Evolutionary conservation across 1,284 basidiomycete species (phyloP), one percentile per base, ranked within the genome.

Genomic region (Rhodofomes roseus): DNA sequence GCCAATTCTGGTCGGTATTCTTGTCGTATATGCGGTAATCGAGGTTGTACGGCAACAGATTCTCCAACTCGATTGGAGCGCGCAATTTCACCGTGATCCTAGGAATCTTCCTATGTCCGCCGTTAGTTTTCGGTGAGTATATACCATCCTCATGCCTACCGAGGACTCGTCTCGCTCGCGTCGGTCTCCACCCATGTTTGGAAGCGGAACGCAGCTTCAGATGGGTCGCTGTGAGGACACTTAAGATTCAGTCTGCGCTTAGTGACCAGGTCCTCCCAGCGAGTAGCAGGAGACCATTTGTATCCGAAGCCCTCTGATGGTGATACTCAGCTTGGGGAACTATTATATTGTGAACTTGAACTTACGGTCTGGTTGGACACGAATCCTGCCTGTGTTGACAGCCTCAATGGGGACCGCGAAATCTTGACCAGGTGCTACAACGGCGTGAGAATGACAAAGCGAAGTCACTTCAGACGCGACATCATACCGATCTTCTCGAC

Each of bases 1-100:
- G 88, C 91, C 90, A 93, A 63, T 92, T 91, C 70, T 96, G 92
- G 66, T 95, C 90, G 1, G 91, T 90, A 63, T 98, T 88, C 77
- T 96, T 98, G 80, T 99, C 96, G 68, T 96, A 98, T 56, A 99
- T 91, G 23, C 95, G 86, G 77, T 98, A 99, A 70, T 96, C 92
- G 58, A 99, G 77, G 70, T 99, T 95, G 76, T 92, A 98, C 1
- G 98, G 98, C 48, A 99, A 78, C 25, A 99, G 77, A 70, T 99
- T 99, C 77, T 99, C 97, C 11, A 99, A 79, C 71, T 99, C 97
- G 39, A 99, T 83, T 0, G 97, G 97, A 9, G 97, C 95, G n/a
- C 95, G 89, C 56, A 99, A 83, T 58, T 87, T 88, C 43, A 99
- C 79, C 53, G 85, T 89, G 61, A 98, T 85, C 70, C 88, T 89